phyloP scores from a whole-genome alignment of 2,329 filamentous ascomycete species.

The Hymenoscyphus fructigenus region DNA sequence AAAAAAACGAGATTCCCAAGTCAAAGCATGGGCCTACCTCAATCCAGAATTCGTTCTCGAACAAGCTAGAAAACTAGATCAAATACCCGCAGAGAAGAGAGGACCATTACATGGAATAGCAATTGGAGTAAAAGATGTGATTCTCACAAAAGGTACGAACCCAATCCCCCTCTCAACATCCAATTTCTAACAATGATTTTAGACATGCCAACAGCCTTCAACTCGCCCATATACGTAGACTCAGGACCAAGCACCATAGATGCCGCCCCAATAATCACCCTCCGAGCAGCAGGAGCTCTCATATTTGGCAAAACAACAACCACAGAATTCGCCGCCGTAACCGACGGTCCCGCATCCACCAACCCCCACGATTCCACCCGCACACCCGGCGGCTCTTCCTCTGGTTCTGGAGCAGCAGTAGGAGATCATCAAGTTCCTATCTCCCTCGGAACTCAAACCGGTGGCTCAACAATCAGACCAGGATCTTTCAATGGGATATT shows the following conservation, averaged over 20 bases:
- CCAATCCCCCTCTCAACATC: background rate
- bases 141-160: slow-evolving; percentile 50
- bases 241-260: slow-evolving; percentile 48
- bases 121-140: slow-evolving; percentile 61
- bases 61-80: slow-evolving; percentile 51
- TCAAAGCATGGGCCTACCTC: slow-evolving; percentile 53
- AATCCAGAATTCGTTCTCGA: slow-evolving; percentile 47
- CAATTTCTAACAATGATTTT: slow-evolving; percentile 8
- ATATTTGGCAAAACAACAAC: slow-evolving; percentile 62
- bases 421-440: slow-evolving; percentile 57
- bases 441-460: slow-evolving; percentile 64
- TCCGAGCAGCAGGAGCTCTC: slow-evolving; percentile 55
- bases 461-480: slow-evolving; percentile 62
- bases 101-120: slow-evolving; percentile 58
- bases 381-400: slow-evolving; percentile 67
- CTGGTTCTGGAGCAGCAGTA: slow-evolving; percentile 65
- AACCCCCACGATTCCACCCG: slow-evolving; percentile 55
- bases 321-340: slow-evolving; percentile 62
- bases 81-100: slow-evolving; percentile 46
- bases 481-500: slow-evolving; percentile 65
- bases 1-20: slow-evolving; percentile 42
- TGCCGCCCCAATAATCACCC: slow-evolving; percentile 50
- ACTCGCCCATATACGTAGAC: slow-evolving; percentile 53
- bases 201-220: slow-evolving; percentile 58
- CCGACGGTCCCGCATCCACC: slow-evolving; percentile 50